Evolutionary conservation across 2,329 filamentous ascomycete genomes (phyloP).

Genomic region (Hypoxylon sp.): DNA sequence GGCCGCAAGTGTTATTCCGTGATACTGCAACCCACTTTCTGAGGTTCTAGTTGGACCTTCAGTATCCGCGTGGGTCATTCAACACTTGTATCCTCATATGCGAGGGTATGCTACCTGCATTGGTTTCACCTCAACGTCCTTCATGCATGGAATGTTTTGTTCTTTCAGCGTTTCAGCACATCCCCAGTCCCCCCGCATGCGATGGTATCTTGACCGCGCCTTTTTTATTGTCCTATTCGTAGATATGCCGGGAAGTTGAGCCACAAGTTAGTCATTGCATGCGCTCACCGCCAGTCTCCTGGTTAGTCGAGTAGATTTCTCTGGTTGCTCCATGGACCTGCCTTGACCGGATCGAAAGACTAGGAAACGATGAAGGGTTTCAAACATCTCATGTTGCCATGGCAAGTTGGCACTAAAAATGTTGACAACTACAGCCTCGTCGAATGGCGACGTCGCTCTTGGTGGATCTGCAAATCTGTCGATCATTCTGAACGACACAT

Average conservation of each 20-base stretch:
- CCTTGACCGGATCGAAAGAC: constrained; percentile 25
- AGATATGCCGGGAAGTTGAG: constrained; percentile 39
- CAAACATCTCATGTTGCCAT: constrained; percentile 21
- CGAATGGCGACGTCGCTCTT: constrained; percentile 45
- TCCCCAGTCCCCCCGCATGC: constrained; percentile 37
- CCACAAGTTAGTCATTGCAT: constrained; percentile 35
- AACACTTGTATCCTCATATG: constrained; percentile 32
- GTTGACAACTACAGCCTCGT: constrained; percentile 45
- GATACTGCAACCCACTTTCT: constrained; percentile 37
- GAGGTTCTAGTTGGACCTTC: constrained; percentile 37
- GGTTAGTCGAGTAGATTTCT: constrained; percentile 23
- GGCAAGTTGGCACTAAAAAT: constrained; percentile 23
- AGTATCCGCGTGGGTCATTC: constrained; percentile 38
- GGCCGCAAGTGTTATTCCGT: constrained; percentile 33
- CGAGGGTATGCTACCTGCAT: constrained; percentile 42
- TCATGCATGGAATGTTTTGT: constrained; percentile 33
- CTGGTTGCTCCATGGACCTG: constrained; percentile 24
- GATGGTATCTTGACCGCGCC: constrained; percentile 38
- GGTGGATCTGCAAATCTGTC: constrained; percentile 47
- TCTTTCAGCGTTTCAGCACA: constrained; percentile 36
- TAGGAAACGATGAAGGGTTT: constrained; percentile 21
- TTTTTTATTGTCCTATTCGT: constrained; percentile 32
- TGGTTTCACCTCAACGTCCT: constrained; percentile 40
- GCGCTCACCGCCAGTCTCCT: constrained; percentile 44
- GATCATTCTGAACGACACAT: constrained; percentile 43